Percentiles rank a stretch among this genome's conserved stretches.
Conservation (phyloP, 331 rosid genomes). For the Spiraea crenata region DNA sequence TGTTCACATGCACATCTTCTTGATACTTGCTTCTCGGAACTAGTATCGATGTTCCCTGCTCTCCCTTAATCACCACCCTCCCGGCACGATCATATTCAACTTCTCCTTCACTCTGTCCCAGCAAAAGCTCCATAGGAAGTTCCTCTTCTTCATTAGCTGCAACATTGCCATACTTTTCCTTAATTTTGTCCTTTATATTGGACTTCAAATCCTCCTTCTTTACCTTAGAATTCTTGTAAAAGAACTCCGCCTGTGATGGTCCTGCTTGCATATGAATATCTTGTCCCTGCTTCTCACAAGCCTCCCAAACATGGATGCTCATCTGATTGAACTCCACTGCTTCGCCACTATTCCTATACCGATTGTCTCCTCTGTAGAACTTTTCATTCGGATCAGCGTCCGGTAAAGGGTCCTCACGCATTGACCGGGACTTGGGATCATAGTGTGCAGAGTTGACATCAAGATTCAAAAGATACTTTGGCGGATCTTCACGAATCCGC, state of each 20-base stretch:
- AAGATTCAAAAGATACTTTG: constrained; percentile 45
- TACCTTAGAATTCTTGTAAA: constrained; percentile 13
- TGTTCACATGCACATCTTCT: constrained; percentile 39
- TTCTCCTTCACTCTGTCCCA: constrained; percentile 19
- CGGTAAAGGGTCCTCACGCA: constrained; percentile 50
- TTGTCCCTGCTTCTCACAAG: constrained; percentile 44
- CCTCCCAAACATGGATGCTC: constrained; percentile 42
- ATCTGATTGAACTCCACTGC: constrained; percentile 46
- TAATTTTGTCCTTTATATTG: constrained; percentile 6
- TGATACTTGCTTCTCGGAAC: constrained; percentile 39
- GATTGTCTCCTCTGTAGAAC: constrained; percentile 46
- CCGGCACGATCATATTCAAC: constrained; percentile 24
- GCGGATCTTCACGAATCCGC: constrained; percentile 43
- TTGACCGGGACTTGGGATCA: constrained; percentile 47
- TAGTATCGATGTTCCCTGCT: not conserved
- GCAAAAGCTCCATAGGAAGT: constrained; percentile 19
- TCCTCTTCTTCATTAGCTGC: not conserved
- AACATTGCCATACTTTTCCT: constrained; percentile 25
- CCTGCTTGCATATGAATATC: constrained; percentile 30
- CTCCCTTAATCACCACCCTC: not conserved
- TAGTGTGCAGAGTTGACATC: constrained; percentile 40
- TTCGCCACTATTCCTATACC: constrained; percentile 39
- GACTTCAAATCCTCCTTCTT: constrained; percentile 13
- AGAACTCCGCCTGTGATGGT: constrained; percentile 22
- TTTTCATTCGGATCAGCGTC: constrained; percentile 42